A percentile compares a stretch with the other conserved stretches of the same genome.
These are phyloP conservation scores for Chlorella ohadii DNA, from an alignment of 139 green algal genomes.

Conservation along the genomic window DNA sequence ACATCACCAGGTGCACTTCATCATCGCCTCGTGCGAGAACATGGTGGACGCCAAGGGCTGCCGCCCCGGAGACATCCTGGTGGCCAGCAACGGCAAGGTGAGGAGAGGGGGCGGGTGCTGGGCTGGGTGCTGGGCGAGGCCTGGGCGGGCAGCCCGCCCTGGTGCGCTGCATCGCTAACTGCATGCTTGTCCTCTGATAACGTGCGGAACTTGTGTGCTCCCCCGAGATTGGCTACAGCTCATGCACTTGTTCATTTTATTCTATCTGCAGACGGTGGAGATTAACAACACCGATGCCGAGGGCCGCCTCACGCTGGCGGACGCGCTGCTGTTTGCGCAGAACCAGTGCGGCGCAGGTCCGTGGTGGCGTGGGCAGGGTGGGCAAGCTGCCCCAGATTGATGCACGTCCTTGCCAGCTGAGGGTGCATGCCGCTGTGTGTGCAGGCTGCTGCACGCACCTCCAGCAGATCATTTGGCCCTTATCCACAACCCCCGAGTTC, in stretches of 20 bases:
- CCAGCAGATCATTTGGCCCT: not conserved
- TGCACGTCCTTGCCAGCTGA: too few relatives aligned
- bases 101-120: constrained; percentile 75
- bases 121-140: constrained; percentile 29
- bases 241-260: too few relatives aligned
- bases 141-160: too few relatives aligned
- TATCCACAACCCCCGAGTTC: too few relatives aligned
- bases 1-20: constrained; percentile 88
- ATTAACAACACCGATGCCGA: constrained; percentile 73
- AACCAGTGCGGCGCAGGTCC: constrained; percentile 61
- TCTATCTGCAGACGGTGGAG: constrained; percentile 83
- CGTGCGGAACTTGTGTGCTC: too few relatives aligned
- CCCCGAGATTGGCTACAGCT: too few relatives aligned
- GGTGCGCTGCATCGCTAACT: too few relatives aligned
- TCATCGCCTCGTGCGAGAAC: constrained; percentile 97
- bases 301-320: constrained; percentile 93
- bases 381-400: too few relatives aligned
- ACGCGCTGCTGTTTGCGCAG: constrained; percentile 96
- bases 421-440: too few relatives aligned
- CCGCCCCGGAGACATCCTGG: constrained; percentile 95
- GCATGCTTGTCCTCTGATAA: too few relatives aligned
- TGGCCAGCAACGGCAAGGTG: constrained; percentile 91
- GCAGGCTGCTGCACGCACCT: too few relatives aligned
- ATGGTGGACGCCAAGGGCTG: constrained; percentile 92
- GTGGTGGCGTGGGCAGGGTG: not conserved